Evolutionary conservation across 495 filamentous ascomycete genomes (phyloP).

Genomic region (Aspergillus nidulans): DNA sequence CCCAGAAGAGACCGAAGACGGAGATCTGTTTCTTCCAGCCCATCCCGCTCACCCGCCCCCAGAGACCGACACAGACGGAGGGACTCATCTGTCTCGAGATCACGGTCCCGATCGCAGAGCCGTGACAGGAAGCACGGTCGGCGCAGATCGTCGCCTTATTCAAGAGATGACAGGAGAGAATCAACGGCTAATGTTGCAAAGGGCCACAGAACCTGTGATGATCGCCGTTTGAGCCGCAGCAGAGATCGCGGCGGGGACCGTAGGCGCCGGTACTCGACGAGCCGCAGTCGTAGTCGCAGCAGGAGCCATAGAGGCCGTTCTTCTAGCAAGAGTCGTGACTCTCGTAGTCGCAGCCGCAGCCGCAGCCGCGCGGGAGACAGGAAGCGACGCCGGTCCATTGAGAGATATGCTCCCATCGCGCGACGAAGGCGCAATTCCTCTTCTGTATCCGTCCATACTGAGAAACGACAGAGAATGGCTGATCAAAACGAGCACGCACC

Average conservation of each 20-base stretch:
- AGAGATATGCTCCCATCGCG: slow-evolving; percentile 49
- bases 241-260: slow-evolving; percentile 28
- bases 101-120: slow-evolving; percentile 42
- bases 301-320: slow-evolving; percentile 30
- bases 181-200: slow-evolving; percentile 50
- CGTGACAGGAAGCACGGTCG: slow-evolving; percentile 21
- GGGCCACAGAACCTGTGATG: slow-evolving; percentile 32
- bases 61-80: slow-evolving; percentile 29
- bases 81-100: slow-evolving; percentile 34
- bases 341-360: slow-evolving; percentile 28
- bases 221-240: slow-evolving; percentile 40
- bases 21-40: slow-evolving; percentile 44
- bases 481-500: slow-evolving; percentile 52
- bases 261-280: slow-evolving; percentile 36
- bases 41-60: slow-evolving; percentile 33
- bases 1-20: slow-evolving; percentile 51
- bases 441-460: slow-evolving; percentile 48
- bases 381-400: slow-evolving; percentile 48
- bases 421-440: slow-evolving; percentile 47
- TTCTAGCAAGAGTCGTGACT: slow-evolving; percentile 31
- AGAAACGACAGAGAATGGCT: slow-evolving; percentile 52
- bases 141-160: slow-evolving; percentile 40
- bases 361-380: slow-evolving; percentile 30
- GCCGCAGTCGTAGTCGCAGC: slow-evolving; percentile 31
- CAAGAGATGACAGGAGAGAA: slow-evolving; percentile 36